phyloP scores from a whole-genome alignment of 352 stramenopile species.

The Detonula confervacea region DNA sequence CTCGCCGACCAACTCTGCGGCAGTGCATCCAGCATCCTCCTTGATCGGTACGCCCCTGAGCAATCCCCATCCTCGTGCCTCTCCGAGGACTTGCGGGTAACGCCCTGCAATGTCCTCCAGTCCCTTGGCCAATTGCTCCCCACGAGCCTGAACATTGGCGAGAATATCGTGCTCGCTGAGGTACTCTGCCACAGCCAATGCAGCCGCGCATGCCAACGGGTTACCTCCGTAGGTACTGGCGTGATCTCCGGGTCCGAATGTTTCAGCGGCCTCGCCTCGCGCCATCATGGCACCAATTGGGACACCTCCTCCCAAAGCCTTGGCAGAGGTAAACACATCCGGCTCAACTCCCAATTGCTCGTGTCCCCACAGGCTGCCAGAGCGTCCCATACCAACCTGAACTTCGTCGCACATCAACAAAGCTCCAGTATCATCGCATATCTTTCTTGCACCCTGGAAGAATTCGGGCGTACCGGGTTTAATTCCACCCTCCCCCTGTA shows the following conservation, averaged over 20 bases:
- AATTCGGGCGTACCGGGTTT: too few relatives aligned
- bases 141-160: constrained; percentile 82
- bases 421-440: constrained; percentile 93
- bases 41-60: constrained; percentile 85
- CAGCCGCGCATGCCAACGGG: constrained; percentile 93
- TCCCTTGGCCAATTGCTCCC: constrained; percentile 81
- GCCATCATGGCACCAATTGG: constrained; percentile 96
- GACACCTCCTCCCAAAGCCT: constrained; percentile 94
- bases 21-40: constrained; percentile 68
- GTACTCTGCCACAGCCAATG: constrained; percentile 86
- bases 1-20: constrained; percentile 74
- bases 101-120: constrained; percentile 73
- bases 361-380: constrained; percentile 94
- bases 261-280: constrained; percentile 89
- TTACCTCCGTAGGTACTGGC: constrained; percentile 97
- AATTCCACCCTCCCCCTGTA: too few relatives aligned
- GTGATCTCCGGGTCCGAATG: constrained; percentile 93
- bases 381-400: constrained; percentile 91
- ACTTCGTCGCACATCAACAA: constrained; percentile 91
- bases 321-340: constrained; percentile 97
- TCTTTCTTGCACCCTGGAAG: too few relatives aligned
- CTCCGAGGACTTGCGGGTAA: constrained; percentile 82
- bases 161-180: constrained; percentile 85
- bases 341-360: constrained; percentile 92
- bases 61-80: constrained; percentile 87